phyloP scores from a whole-genome alignment of 441 rosid genomes.

The Populus hybrid region DNA sequence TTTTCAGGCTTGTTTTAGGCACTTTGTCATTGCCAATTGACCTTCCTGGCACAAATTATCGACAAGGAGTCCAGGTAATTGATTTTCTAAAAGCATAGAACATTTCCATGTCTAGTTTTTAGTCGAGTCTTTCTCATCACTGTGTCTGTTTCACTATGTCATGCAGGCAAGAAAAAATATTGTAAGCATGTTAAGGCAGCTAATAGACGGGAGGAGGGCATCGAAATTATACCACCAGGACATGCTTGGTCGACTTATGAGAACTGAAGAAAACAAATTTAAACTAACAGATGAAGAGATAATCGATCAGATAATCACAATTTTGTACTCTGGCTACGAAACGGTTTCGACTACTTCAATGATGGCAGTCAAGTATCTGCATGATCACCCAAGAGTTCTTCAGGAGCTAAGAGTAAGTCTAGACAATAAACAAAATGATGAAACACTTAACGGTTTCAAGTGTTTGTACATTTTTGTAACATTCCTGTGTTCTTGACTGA shows the following conservation, averaged over 20 bases:
- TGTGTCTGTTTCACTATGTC: background rate
- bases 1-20: conserved; percentile 81
- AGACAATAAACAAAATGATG: background rate
- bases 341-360: conserved; percentile 17
- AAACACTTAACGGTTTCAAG: background rate
- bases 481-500: conserved; percentile 3
- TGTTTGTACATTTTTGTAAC: background rate
- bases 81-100: background rate
- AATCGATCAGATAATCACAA: conserved; percentile 34
- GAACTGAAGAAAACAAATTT: conserved; percentile 43
- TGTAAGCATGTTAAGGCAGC: conserved; percentile 45
- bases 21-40: conserved; percentile 77
- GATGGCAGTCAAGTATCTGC: conserved; percentile 88
- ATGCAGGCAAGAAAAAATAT: conserved; percentile 73
- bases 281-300: conserved; percentile 62
- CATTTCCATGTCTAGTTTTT: background rate
- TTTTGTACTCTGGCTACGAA: too few relatives aligned
- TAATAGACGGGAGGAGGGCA: conserved; percentile 55
- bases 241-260: conserved; percentile 78
- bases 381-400: conserved; percentile 74
- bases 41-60: conserved; percentile 76
- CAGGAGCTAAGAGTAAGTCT: conserved; percentile 36
- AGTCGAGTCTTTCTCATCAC: background rate
- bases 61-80: conserved; percentile 60
- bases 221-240: conserved; percentile 47